Conservation (phyloP, 2,329 filamentous ascomycete species). For the Ophiosphaerella korrae region DNA sequence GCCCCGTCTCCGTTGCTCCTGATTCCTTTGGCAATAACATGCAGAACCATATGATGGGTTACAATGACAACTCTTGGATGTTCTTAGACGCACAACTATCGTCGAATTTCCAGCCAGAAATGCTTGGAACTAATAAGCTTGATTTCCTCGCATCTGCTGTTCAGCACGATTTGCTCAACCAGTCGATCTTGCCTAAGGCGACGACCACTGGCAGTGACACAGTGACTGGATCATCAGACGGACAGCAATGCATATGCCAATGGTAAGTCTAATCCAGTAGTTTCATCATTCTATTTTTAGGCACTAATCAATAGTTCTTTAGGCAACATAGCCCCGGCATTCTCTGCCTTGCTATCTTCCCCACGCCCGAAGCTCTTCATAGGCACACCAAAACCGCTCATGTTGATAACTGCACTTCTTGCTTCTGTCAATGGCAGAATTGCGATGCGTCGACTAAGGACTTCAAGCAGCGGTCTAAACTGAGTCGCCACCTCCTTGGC, state of each 20-base stretch:
- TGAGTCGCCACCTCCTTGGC: constrained; percentile 44
- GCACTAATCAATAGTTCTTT: neutral
- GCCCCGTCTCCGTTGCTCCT: constrained; percentile 25
- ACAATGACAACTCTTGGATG: constrained; percentile 36
- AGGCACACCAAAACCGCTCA: constrained; percentile 44
- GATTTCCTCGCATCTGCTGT: constrained; percentile 38
- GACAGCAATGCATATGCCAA: constrained; percentile 33
- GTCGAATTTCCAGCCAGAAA: constrained; percentile 16
- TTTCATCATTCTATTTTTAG: too few species aligned
- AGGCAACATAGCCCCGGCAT: constrained; percentile 33
- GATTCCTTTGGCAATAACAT: constrained; percentile 15
- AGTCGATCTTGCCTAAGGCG: constrained; percentile 12
- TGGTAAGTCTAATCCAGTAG: constrained; percentile 24
- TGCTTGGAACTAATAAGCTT: constrained; percentile 25
- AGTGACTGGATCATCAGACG: constrained; percentile 9
- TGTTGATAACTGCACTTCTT: constrained; percentile 41
- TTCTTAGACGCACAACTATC: constrained; percentile 31
- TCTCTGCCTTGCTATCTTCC: constrained; percentile 37
- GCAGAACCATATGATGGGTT: constrained; percentile 23
- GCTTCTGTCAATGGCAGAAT: constrained; percentile 44
- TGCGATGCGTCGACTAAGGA: constrained; percentile 43
- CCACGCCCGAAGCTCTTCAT: constrained; percentile 37
- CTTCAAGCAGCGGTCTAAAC: constrained; percentile 48
- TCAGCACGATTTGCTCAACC: constrained; percentile 31
- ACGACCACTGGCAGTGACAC: neutral